Evolutionary conservation across 2,329 filamentous ascomycete genomes (phyloP).

Genomic region (Fonsecaea erecta): DNA sequence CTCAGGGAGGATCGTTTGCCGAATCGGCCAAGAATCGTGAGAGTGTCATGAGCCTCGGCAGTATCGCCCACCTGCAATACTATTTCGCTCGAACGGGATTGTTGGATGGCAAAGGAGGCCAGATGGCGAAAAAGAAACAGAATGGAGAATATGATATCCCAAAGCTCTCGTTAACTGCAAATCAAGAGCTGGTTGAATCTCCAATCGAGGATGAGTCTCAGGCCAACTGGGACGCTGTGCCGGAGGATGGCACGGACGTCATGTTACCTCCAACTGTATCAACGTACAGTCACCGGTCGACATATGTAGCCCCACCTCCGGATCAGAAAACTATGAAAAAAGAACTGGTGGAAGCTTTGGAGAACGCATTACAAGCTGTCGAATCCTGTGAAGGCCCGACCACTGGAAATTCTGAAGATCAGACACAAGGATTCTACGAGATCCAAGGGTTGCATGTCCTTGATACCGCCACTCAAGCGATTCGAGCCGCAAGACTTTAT

Average conservation of each 20-base stretch:
- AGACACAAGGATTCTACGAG: slow-evolving; percentile 74
- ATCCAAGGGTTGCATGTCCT: slow-evolving; percentile 90
- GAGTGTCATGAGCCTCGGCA: slow-evolving; percentile 93
- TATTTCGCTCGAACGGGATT: slow-evolving; percentile 96
- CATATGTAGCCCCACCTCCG: slow-evolving; percentile 80
- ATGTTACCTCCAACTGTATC: slow-evolving; percentile 97
- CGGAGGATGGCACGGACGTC: slow-evolving; percentile 68
- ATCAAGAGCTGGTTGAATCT: slow-evolving; percentile 51
- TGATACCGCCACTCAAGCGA: slow-evolving; percentile 92
- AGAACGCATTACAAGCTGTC: slow-evolving; percentile 70
- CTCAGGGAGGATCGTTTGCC: slow-evolving; percentile 85
- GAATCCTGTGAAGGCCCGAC: slow-evolving; percentile 44
- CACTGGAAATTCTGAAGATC: slow-evolving; percentile 48
- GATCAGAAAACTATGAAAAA: slow-evolving; percentile 77
- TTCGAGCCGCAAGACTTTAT: slow-evolving; percentile 92
- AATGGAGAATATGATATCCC: slow-evolving; percentile 51
- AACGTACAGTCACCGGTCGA: slow-evolving; percentile 87
- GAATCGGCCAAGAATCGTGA: slow-evolving; percentile 87
- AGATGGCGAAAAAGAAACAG: slow-evolving; percentile 72
- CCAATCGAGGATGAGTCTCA: slow-evolving; percentile 58
- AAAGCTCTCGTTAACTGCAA: slow-evolving; percentile 46
- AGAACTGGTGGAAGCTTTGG: slow-evolving; percentile 69
- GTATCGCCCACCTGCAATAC: slow-evolving; percentile 96
- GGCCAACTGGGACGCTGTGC: slow-evolving; percentile 51
- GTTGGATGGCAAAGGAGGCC: slow-evolving; percentile 88